A percentile compares a stretch with the other conserved stretches of the same genome.
Conservation (phyloP, 1,139 yeast species). For the Meyerozyma carpophila region DNA sequence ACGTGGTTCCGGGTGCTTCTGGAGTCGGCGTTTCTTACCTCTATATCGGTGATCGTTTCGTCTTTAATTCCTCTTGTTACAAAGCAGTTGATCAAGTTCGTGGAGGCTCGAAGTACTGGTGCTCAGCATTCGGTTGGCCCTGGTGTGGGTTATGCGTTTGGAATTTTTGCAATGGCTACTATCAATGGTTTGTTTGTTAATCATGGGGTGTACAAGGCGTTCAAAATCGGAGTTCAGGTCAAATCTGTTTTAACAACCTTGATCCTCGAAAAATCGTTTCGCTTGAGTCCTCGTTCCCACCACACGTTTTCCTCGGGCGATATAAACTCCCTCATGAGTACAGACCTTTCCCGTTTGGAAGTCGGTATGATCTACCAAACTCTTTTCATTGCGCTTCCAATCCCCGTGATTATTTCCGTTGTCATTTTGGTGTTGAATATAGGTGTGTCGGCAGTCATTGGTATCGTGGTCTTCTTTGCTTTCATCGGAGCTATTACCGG, state of each 20-base stretch:
- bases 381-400: slow-evolving; percentile 21
- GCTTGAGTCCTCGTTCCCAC: slow-evolving; percentile 54
- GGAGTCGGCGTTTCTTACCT: slow-evolving; percentile 31
- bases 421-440: slow-evolving; percentile 37
- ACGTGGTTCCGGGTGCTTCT: slow-evolving; percentile 49
- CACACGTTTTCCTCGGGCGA: slow-evolving; percentile 60
- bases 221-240: slow-evolving; percentile 56
- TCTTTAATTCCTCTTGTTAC: slow-evolving; percentile 42
- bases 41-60: slow-evolving; percentile 11
- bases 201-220: slow-evolving; percentile 26
- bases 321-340: slow-evolving; percentile 50
- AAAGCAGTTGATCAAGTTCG: slow-evolving; percentile 36
- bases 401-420: slow-evolving; percentile 43
- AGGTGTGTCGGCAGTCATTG: slow-evolving; percentile 32
- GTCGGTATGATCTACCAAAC: slow-evolving; percentile 31
- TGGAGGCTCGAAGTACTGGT: slow-evolving; percentile 26
- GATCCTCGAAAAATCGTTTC: slow-evolving; percentile 59
- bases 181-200: slow-evolving; percentile 19
- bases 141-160: slow-evolving; percentile 37
- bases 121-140: slow-evolving; percentile 14
- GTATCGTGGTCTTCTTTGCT: slow-evolving; percentile 25
- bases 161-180: slow-evolving; percentile 19
- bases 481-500: slow-evolving; percentile 20
- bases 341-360: slow-evolving; percentile 34
- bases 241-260: slow-evolving; percentile 65